Conservation (phyloP, 2,329 filamentous ascomycete genomes). For the Colletotrichum sp. region DNA sequence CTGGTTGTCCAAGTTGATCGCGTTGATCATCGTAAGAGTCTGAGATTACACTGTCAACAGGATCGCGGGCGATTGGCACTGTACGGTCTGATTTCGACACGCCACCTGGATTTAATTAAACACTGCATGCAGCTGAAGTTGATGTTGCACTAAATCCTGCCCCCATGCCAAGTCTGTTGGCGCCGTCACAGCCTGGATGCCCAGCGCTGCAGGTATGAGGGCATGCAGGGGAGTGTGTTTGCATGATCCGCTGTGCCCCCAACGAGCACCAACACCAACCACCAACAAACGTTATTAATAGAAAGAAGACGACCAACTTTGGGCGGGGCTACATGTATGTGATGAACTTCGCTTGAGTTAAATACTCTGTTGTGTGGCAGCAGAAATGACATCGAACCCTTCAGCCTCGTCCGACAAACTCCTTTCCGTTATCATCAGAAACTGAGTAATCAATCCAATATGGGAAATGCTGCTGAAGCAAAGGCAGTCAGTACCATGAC, state of each 20-base stretch:
- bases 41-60: not conserved
- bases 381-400: fast-evolving
- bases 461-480: not conserved
- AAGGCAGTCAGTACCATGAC: too few relatives aligned
- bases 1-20: not conserved
- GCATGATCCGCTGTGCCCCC: not conserved
- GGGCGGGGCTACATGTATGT: too few relatives aligned
- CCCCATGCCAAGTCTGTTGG: not conserved
- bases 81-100: not conserved
- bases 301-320: not conserved
- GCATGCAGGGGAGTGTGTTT: not conserved
- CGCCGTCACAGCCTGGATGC: not conserved
- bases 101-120: not conserved
- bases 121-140: not conserved
- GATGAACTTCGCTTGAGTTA: not conserved
- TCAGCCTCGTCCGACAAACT: not conserved
- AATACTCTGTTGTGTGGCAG: not conserved
- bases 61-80: not conserved
- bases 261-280: not conserved
- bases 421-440: fast-evolving
- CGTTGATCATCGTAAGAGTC: not conserved
- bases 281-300: not conserved
- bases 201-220: not conserved
- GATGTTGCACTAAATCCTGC: not conserved
- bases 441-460: fast-evolving